These are phyloP conservation scores for Baeospora myosura DNA, from an alignment of 1,284 basidiomycete genomes.

Conservation along the genomic window DNA sequence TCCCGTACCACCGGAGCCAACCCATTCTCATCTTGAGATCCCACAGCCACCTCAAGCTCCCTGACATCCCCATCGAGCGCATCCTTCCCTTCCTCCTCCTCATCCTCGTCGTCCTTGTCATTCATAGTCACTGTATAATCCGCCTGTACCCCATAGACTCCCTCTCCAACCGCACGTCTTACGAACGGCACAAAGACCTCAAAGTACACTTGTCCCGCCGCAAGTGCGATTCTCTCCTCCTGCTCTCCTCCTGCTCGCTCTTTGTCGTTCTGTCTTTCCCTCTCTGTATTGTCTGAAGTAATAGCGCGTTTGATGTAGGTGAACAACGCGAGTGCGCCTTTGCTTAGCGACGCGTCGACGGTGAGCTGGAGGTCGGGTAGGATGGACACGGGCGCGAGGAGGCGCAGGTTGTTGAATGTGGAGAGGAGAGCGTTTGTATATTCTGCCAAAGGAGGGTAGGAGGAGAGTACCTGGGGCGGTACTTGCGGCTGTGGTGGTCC, in stretches of 20 bases:
- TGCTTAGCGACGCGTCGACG: constrained; percentile 47
- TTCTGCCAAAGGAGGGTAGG: constrained; percentile 73
- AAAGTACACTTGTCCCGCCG: constrained; percentile 51
- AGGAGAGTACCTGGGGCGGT: constrained; percentile 62
- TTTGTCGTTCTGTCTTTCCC: constrained; percentile 17
- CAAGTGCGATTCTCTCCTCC: constrained; percentile 39
- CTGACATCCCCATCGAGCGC: no score
- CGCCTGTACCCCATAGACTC: constrained; percentile 55
- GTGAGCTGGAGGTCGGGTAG: constrained; percentile 36
- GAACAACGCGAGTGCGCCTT: constrained; percentile 35
- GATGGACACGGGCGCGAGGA: constrained; percentile 66
- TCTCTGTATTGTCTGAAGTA: constrained; percentile 14
- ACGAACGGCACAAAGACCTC: constrained; percentile 62
- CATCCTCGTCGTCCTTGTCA: not conserved
- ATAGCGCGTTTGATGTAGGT: constrained; percentile 32
- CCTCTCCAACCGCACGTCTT: constrained; percentile 59
- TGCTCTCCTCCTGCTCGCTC: constrained; percentile 19
- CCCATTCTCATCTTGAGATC: no score
- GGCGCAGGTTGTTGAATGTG: constrained; percentile 74
- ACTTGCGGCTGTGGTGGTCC: constrained; percentile 36
- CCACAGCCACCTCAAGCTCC: no score
- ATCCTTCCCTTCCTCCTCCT: no score
- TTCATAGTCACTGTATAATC: constrained; percentile 1
- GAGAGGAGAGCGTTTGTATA: constrained; percentile 71
- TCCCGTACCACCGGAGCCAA: no score